Evolutionary conservation across 164 flowering plant species (phyloP), one percentile per base, ranked within the genome.

Genomic region (Stephania japonica): DNA sequence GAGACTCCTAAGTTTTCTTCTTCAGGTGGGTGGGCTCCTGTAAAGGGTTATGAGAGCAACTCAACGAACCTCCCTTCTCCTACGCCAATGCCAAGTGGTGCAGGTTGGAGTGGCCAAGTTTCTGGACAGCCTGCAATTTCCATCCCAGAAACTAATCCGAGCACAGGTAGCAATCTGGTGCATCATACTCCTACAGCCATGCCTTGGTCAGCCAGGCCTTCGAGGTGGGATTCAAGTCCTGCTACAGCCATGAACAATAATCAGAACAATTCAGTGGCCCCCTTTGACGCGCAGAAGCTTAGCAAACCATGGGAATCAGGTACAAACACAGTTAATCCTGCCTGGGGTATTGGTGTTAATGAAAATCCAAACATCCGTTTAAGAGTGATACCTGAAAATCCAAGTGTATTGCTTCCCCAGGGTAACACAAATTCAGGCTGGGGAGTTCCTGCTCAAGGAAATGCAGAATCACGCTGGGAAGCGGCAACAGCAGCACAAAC

Each of bases 51-150:
- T 61, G 71, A 79, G 13, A 79, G 53, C 68, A 81, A 78, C 44
- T 75, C 42, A 2, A 64, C 81, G 16, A 89, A 82, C 62, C 88
- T 89, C 23, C 97, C 91, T 19, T 87, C 92, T 47, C 92, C 91
- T 18, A 89, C 97, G 64, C 93, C 92, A 44, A 68, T 44, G 26
- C 83, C 73, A 66, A 77, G 44, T 61, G 74, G 75, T 23, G 25
- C 69, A 63, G 78, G 72, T 53, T 65, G 67, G 53, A 86, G 53
- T 84, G 88, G n/a, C 90, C 92, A 23, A 85, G 90, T 23, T 87
- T 91, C 72, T 90, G 70, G 44, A 21, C 68, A 42, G 25, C 69
- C 53, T 64, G 61, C 69, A 56, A 70, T 1, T 25, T 47, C 41
- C 44, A 61, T 27, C 56, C 23, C 44, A n/a, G 69, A 41, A 67